Percentiles rank a stretch among this genome's conserved stretches.
Evolutionary conservation across 768 basidiomycete genomes (phyloP).

Genomic region (Boletus huronensis): DNA sequence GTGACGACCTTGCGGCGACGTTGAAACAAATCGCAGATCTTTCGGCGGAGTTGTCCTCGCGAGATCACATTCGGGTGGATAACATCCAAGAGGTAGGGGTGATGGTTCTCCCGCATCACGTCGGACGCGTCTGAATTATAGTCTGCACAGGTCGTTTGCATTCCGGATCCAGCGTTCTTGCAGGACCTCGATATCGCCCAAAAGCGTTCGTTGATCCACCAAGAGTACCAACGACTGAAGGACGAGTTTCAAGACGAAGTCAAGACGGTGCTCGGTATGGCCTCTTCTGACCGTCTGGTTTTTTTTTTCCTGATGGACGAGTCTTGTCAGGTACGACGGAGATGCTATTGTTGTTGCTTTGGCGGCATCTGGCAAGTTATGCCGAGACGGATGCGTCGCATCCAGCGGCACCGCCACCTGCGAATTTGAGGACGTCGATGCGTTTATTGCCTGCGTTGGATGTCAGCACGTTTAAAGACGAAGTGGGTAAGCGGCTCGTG

Average conservation of each 20-base stretch:
- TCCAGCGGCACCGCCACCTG: constrained; percentile 3
- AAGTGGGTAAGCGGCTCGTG: constrained; percentile 52
- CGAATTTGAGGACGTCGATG: constrained; percentile 45
- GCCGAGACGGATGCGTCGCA: constrained; percentile 31
- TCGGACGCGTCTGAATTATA: background rate
- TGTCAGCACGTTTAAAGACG: constrained; percentile 53
- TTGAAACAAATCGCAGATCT: constrained; percentile 67
- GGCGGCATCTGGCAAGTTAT: constrained; percentile 77
- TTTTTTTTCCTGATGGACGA: background rate
- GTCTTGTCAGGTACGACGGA: constrained; percentile 56
- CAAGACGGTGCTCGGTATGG: constrained; percentile 51
- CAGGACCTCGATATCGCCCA: constrained; percentile 67
- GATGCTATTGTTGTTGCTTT: constrained; percentile 74
- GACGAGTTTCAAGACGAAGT: constrained; percentile 42
- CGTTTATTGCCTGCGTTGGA: constrained; percentile 57
- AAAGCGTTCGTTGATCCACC: constrained; percentile 61
- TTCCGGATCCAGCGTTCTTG: constrained; percentile 52
- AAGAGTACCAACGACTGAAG: constrained; percentile 52
- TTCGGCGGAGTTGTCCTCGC: constrained; percentile 66
- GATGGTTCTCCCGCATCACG: background rate
- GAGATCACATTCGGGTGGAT: constrained; percentile 65
- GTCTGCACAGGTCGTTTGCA: constrained; percentile 41
- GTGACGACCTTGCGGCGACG: constrained; percentile 54
- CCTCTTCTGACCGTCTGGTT: background rate
- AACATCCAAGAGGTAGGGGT: constrained; percentile 64